These are phyloP conservation scores for Macadamia integrifolia DNA, from an alignment of 164 flowering plant genomes.

Conservation along the genomic window DNA sequence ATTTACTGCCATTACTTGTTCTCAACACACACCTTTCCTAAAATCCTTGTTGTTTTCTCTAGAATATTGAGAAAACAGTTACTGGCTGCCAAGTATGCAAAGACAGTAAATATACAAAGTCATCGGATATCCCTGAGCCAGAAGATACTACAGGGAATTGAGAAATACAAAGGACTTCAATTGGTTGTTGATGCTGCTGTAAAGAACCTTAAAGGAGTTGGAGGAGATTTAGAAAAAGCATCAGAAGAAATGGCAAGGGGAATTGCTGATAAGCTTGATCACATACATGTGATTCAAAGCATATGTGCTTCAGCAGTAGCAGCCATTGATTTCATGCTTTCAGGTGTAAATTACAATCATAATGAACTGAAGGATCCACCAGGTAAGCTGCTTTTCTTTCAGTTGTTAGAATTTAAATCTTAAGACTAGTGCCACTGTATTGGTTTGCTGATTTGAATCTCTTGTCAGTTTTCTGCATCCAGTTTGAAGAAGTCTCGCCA, in stretches of 20 bases:
- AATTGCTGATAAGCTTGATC: conserved; percentile 59
- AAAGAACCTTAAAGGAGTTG: conserved; percentile 44
- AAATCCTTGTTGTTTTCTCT: conserved; percentile 13
- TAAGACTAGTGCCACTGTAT: background rate
- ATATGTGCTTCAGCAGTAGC: conserved; percentile 54
- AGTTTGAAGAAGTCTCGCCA: conserved; percentile 35
- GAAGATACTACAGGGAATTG: conserved; percentile 50
- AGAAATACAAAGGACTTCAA: conserved; percentile 35
- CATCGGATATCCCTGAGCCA: conserved; percentile 44
- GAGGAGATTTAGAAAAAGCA: conserved; percentile 51
- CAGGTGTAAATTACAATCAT: background rate
- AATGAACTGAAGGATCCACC: background rate
- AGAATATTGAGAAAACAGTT: conserved; percentile 74
- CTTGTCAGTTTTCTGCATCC: conserved; percentile 31
- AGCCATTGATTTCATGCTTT: conserved; percentile 31
- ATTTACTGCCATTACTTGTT: background rate
- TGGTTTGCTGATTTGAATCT: conserved; percentile 1
- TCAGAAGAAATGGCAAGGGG: conserved; percentile 50
- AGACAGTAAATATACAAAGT: conserved; percentile 60
- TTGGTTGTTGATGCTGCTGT: conserved; percentile 38
- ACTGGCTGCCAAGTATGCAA: conserved; percentile 58
- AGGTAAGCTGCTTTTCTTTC: conserved; percentile 8
- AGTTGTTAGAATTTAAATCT: background rate
- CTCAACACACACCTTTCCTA: background rate
- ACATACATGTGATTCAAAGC: conserved; percentile 53